phyloP scores from a whole-genome alignment of 148 eudicot species.

The Pharnaceum exiguum region DNA sequence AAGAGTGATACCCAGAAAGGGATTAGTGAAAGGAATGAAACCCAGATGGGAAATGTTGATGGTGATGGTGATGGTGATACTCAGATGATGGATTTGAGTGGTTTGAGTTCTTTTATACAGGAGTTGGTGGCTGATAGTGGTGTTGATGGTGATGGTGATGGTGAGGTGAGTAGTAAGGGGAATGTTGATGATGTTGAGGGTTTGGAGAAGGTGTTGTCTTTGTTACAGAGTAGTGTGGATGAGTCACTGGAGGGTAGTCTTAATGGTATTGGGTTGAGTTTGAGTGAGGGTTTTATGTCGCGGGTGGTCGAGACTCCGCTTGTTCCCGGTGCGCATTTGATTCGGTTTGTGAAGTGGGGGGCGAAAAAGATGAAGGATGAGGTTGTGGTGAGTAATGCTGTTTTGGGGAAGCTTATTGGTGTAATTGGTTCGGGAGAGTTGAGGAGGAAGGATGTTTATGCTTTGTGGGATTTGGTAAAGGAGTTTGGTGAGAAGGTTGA shows the following conservation, averaged over 20 bases:
- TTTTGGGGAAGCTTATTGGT: conserved; percentile 38
- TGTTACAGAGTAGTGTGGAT: conserved; percentile 51
- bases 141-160: conserved; percentile 29
- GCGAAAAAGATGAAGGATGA: conserved; percentile 28
- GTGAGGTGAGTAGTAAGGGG: too few species aligned
- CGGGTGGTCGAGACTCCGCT: conserved; percentile 52
- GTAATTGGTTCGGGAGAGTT: conserved; percentile 29
- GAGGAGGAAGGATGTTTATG: conserved; percentile 41
- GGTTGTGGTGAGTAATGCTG: conserved; percentile 22
- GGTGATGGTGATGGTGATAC: too few species aligned
- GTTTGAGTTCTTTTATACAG: conserved; percentile 7
- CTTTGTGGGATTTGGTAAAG: conserved; percentile 71
- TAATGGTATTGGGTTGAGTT: conserved; percentile 31
- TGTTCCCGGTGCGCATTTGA: conserved; percentile 49
- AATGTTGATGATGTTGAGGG: conserved; percentile 32
- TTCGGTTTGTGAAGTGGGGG: conserved; percentile 62
- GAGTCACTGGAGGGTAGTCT: conserved; percentile 48
- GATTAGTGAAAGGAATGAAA: conserved; percentile 8
- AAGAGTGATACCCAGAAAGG: conserved; percentile 11
- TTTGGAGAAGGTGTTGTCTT: conserved; percentile 48
- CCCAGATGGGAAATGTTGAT: conserved; percentile 12
- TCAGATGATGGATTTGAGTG: too few species aligned
- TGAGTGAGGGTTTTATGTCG: conserved; percentile 52
- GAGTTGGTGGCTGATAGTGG: conserved; percentile 2
- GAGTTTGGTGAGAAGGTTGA: conserved; percentile 51